Evolutionary conservation across 2,329 filamentous ascomycete genomes (phyloP), one percentile per base, ranked within the genome.

Genomic region (Neopestalotiopsis rosae): DNA sequence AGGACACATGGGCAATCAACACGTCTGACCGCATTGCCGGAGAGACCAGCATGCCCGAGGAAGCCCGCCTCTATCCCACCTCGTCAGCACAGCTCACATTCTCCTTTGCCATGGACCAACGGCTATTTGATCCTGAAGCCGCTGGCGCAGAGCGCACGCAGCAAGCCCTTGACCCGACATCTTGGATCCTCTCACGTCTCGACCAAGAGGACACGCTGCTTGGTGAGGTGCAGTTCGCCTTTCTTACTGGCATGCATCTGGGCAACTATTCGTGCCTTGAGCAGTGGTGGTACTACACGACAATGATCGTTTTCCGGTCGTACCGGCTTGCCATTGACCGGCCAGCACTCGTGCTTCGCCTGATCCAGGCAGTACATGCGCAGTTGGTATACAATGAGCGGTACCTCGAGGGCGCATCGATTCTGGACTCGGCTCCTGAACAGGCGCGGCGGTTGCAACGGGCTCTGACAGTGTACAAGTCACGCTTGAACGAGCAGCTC

Each of bases 191-290:
- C 12, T 78, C 81, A 6, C 73, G 82, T 4, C 78, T 89, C 17
- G 74, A 79, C 30, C 71, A 75, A n/a, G 70, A 63, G 24, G 76
- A 63, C 24, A 14, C 88, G 67, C 77, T 91, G 32, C 76, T 88
- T 5, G 89, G 88, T 61, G 89, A 91, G 74, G 76, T 91, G 1
- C 89, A 91, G 72, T 87, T 91, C 75, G 84, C 85, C 57, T 91
- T 87, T 72, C 73, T 91, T 4, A 85, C 85, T 0, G 89, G 88
- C 49, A 84, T 86, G 75, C 83, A 88, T 67, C 83, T 91, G 1
- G 85, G 86, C 56, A 91, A 90, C 75, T 79, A 86, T 57, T 82
- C 87, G 9, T 91, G 89, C 72, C 80, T 90, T 58, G 87, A 89
- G 70, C 88, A 91, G 70, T 91, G 89, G 89, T 88, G 85, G 81